Evolutionary conservation across 1,139 yeast species (phyloP), one percentile per base, ranked within the genome.

Genomic region (Candida sp.): DNA sequence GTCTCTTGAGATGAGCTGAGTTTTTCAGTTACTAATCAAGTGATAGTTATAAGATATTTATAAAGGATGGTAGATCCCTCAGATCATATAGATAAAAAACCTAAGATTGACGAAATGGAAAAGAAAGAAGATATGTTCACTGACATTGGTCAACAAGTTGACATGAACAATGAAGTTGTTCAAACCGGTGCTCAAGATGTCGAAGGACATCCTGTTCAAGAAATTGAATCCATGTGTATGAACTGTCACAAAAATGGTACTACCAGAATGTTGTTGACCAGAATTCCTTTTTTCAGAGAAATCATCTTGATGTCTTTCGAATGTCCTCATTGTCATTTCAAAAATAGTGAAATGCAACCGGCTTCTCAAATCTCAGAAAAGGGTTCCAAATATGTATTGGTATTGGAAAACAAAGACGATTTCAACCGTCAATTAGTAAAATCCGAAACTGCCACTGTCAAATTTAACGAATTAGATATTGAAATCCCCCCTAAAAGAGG

Each of bases 401-500:
- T 83, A 58, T 67, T 93, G 43, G 96, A 88, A 61, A 58, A 61
- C n/a, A 75, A 77, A 52, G 74, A 76, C 38, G 98, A 93, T 59
- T 81, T 91, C 63, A 85, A 81, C 64, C 81, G 98, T 62, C 97
- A 93, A 67, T 85, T 95, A 30, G 90, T 95, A 56, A 95, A 93
- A 68, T 84, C 95, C 32, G 97, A 93, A 60, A 74, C 87, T 30
- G 91, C 96, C 34, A 71, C 82, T n/a, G 86, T 91, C 63, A 81
- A 76, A 58, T 90, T 95, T 58, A 71, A 78, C 12, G 97, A 91
- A 63, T 71, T 95, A 48, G 97, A 90, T 51, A 81, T 93, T 46
- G 99, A 93, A 65, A 91, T 95, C 46, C 99, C 99, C 5, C 89
- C 98, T 33, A 87, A 90, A 64, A 78, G 90, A 55, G 99, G 99